These are phyloP conservation scores for Phytopythium boreale DNA, from an alignment of 352 stramenopile species.

Conservation along the genomic window DNA sequence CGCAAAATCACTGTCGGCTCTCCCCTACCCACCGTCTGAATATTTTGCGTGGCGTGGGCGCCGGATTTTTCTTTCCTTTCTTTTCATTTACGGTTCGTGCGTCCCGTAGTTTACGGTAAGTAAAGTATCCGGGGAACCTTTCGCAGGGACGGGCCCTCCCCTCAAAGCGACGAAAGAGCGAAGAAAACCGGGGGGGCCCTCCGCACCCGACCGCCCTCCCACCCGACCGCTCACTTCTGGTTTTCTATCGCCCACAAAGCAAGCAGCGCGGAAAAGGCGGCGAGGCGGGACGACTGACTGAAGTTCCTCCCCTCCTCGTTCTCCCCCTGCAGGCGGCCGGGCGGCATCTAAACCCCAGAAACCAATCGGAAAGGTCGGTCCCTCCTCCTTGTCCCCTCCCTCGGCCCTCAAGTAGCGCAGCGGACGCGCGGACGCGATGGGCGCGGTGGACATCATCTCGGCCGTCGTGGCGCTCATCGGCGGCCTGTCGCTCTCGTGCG, in stretches of 20 bases:
- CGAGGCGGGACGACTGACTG: conserved; percentile 19
- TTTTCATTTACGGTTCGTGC: not conserved
- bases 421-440: conserved; percentile 28
- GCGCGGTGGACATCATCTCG: conserved; percentile 64
- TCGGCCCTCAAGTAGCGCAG: not conserved
- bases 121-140: conserved; percentile 3
- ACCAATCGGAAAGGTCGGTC: not conserved
- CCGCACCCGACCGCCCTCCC: conserved; percentile 10
- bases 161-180: not conserved
- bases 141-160: not conserved
- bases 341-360: conserved; percentile 14
- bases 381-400: not conserved
- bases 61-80: not conserved
- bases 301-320: not conserved
- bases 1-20: not conserved
- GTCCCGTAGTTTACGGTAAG: conserved; percentile 3
- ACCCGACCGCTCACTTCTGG: conserved; percentile 41
- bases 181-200: conserved; percentile 7
- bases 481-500: conserved; percentile 82
- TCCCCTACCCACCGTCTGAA: conserved; percentile 10
- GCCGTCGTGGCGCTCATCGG: conserved; percentile 75
- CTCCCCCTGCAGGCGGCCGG: conserved; percentile 11
- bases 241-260: conserved; percentile 44
- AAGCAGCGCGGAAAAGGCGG: conserved; percentile 1
- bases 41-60: conserved; percentile 3